Percentiles rank a stretch among this genome's conserved stretches.
These are phyloP conservation scores for Gomphus bonarii DNA, from an alignment of 1,284 basidiomycete genomes.

Conservation along the genomic window DNA sequence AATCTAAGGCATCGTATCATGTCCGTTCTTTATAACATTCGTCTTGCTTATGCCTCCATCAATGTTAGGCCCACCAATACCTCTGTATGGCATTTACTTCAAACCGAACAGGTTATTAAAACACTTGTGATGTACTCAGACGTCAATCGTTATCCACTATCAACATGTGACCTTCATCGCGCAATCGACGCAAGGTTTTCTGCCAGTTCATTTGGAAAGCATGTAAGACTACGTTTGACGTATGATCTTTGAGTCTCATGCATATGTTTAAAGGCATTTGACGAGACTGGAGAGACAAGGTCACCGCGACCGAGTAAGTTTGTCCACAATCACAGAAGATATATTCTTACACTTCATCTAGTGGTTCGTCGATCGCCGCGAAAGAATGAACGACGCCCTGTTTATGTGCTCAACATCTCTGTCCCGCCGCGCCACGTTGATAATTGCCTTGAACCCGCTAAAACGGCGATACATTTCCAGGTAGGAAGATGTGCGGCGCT, in stretches of 20 bases:
- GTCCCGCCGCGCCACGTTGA: conserved; percentile 61
- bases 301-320: conserved; percentile 35
- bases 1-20: conserved; percentile 48
- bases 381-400: conserved; percentile 64
- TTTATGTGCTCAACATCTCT: conserved; percentile 71
- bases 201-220: conserved; percentile 58
- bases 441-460: conserved; percentile 68
- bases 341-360: conserved; percentile 19
- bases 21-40: background rate
- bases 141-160: conserved; percentile 72
- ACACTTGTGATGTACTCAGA: conserved; percentile 33
- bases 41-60: conserved; percentile 6
- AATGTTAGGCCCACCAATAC: conserved; percentile 66
- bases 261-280: conserved; percentile 38
- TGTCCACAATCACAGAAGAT: conserved; percentile 5
- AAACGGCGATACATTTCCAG: conserved; percentile 55
- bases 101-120: conserved; percentile 9
- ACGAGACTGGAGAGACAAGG: conserved; percentile 44
- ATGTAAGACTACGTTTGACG: conserved; percentile 31
- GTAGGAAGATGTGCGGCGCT: conserved; percentile 28
- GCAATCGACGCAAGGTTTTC: conserved; percentile 58
- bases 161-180: conserved; percentile 58
- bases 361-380: conserved; percentile 58
- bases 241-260: background rate
- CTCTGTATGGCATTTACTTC: conserved; percentile 44